Base-by-base conservation (phyloP, 2,329 filamentous ascomycete species). In the Dendrostoma leiphaemia region DNA sequence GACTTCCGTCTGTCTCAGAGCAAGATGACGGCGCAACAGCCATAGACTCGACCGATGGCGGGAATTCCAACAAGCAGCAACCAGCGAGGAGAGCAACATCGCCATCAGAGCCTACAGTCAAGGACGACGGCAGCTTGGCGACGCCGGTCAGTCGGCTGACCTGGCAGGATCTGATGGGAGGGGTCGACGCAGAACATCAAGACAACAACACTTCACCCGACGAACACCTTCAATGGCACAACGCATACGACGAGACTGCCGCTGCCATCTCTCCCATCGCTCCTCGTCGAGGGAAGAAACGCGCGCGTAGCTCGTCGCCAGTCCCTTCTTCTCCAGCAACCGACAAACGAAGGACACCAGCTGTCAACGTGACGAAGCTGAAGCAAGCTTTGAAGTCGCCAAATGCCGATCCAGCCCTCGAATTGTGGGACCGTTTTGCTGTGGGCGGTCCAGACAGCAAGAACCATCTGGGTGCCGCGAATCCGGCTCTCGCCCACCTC, bases 391-490 rank as follows among this genome's bases (percentile, higher is more conserved):
- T 89, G 40, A 85, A 81, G 60, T 88, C 86, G 1, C 85, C 86
- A 12, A 82, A 87, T 59, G 80, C 84, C 29, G 88, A 92, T 63
- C 86, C 89, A 34, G 88, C 87, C 2, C 71, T 86, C 29, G 88
- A 92, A 59, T 71, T 92, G 2, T 93, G 89, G 89, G 89, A 88
- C 62, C 84, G 87, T 49, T 91, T 90, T 65, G 81, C 87, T 34
- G 70, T 83, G 51, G 72, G 76, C 63, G 73, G 78, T 58, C 69
- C 71, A 50, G 66, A 74, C 13, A 69, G 77, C 58, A 61, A 70
- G 49, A 69, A 70, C 41, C 66, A 71, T 7, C 67, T 72, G 1
- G 80, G 80, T 19, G 68, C 77, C 40, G 69, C 74, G 38, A 84
- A 83, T 61, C 82, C 82, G 35, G 73, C 79, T 15, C 74, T 90